Evolutionary conservation across 192 early-diverging fungal genomes (phyloP).

Genomic region (Coemansia sp.): DNA sequence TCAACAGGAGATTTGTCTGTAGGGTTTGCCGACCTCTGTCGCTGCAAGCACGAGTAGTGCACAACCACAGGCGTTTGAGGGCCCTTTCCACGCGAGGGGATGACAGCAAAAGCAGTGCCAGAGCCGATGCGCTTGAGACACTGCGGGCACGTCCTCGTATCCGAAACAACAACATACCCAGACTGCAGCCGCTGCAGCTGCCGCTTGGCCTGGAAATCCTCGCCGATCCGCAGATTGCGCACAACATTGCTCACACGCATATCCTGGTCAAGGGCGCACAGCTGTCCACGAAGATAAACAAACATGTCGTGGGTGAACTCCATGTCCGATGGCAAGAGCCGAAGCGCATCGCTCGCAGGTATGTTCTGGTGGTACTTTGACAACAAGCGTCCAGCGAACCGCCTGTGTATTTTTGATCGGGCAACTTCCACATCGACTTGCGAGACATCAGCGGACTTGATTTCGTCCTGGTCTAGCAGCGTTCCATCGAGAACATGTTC

Average conservation of each 20-base stretch:
- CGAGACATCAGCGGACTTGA: background rate
- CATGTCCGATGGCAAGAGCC: constrained; percentile 49
- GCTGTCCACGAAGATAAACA: constrained; percentile 56
- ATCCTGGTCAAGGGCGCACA: constrained; percentile 51
- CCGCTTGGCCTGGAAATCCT: constrained; percentile 42
- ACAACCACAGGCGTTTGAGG: constrained; percentile 27
- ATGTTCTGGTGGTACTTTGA: constrained; percentile 36
- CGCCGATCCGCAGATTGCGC: constrained; percentile 31
- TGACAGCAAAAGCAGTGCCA: constrained; percentile 49
- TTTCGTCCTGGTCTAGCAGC: background rate
- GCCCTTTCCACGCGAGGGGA: constrained; percentile 18
- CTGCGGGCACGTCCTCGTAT: constrained; percentile 48
- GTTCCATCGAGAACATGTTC: constrained; percentile 11
- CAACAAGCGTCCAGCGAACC: constrained; percentile 42
- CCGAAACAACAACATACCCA: constrained; percentile 33
- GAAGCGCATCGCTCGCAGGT: constrained; percentile 34
- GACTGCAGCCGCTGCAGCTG: constrained; percentile 34
- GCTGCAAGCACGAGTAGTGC: constrained; percentile 56
- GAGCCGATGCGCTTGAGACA: constrained; percentile 58
- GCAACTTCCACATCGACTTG: constrained; percentile 8
- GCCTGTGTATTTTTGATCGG: constrained; percentile 27
- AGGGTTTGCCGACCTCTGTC: constrained; percentile 22
- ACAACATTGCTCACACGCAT: constrained; percentile 39
- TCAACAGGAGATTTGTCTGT: background rate
- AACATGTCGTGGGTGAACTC: constrained; percentile 47